Evolutionary conservation across 163 green algal species (phyloP), one percentile per base, ranked within the genome.

Genomic region (Scenedesmus sp.): DNA sequence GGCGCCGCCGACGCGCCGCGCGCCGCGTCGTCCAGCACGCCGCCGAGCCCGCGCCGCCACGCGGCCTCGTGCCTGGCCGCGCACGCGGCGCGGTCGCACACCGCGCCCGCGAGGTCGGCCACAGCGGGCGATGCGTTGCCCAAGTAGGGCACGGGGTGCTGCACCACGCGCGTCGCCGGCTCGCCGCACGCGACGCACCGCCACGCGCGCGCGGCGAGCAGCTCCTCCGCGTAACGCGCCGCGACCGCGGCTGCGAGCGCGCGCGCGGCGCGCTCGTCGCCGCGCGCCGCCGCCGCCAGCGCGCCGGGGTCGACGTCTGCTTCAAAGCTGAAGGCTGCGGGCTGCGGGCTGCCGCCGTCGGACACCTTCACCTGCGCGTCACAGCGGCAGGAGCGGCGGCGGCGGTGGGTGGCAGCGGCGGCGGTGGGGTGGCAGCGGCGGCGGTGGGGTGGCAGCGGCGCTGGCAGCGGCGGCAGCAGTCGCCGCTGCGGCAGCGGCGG

Each of bases 61-160:
- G 36, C 18, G 28, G 36, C 28, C 56, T 64, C 28, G 28, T 64
- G 56, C 56, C 39, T 28, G 3, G 56, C 56, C 39, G 56, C 56
- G 14, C 56, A 64, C 28, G 24, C 56, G 24, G 1, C 14, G 3
- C 28, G 39, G 5, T 28, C 22, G 56, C 56, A 64, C 13, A 64
- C 28, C 6, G 39, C 56, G 14, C 56, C 56, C 13, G 56, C 14
- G 4, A 64, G 11, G 56, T 64, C 56, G n/a, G 56, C 39, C 1
- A 64, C 11, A 14, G 56, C 39, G 28, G 56, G 56, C 56, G 36
- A 29, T 18, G 50, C 13, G 10, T 9, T 58, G 7, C 39, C 39
- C 56, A 64, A 44, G 56, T 64, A 64, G n/a, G 56, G 56, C 56
- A 64, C 56, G 36, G 56, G 56, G 10, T 64, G 56, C 28, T 64